Conservation (phyloP, 2,329 filamentous ascomycete species). For the Fusarium udum region DNA sequence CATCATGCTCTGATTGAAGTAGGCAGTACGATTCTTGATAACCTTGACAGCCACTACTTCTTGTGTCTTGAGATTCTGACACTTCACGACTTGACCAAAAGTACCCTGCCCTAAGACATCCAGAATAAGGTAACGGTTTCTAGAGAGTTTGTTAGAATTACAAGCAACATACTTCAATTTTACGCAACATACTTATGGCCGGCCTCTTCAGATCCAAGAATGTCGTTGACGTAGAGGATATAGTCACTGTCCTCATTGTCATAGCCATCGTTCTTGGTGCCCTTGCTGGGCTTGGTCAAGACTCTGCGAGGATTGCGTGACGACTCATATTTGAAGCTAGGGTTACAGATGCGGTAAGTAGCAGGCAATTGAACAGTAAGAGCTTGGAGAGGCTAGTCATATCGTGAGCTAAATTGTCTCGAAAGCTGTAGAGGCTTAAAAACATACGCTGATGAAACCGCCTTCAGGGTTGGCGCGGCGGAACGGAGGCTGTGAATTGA, state of each 20-base stretch:
- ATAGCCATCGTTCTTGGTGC: constrained; percentile 97
- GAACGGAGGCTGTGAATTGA: constrained; percentile 89
- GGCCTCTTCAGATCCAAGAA: constrained; percentile 95
- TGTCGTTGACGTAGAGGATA: constrained; percentile 98
- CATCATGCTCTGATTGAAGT: constrained; percentile 99
- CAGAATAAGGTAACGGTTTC: constrained; percentile 94
- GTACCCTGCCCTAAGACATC: constrained; percentile 97
- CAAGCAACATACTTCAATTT: neutral
- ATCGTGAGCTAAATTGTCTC: constrained; percentile 17
- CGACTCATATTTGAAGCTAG: constrained; percentile 97
- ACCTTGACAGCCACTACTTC: constrained; percentile 99
- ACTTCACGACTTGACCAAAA: constrained; percentile 98
- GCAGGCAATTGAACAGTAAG: constrained; percentile 91
- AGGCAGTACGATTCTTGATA: constrained; percentile 98
- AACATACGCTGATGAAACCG: constrained; percentile 92
- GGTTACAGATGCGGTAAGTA: constrained; percentile 98
- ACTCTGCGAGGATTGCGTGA: constrained; percentile 95
- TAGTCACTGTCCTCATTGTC: constrained; percentile 99
- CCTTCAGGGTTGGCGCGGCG: constrained; percentile 95
- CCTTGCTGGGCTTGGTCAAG: constrained; percentile 97
- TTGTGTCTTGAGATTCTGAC: constrained; percentile 97
- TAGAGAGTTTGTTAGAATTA: constrained; percentile 47
- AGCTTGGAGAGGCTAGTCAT: constrained; percentile 84
- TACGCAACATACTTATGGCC: constrained; percentile 83
- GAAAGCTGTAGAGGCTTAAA: neutral